Evolutionary conservation across 192 early-diverging fungal genomes (phyloP).

Genomic region (Coemansia sp.): DNA sequence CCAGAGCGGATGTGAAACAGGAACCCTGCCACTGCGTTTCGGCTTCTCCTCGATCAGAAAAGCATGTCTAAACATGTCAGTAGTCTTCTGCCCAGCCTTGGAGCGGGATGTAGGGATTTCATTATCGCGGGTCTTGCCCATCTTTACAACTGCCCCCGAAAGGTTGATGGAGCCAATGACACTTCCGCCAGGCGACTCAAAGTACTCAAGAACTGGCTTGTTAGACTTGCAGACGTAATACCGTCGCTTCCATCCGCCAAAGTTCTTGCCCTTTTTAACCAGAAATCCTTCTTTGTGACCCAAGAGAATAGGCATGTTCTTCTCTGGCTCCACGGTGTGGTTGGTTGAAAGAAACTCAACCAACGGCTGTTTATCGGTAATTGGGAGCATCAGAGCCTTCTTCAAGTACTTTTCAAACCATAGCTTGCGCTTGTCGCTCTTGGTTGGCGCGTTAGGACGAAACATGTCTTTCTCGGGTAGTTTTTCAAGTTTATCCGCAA

Average conservation of each 20-base stretch:
- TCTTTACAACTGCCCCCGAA: slow-evolving; percentile 62
- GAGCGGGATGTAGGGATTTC: slow-evolving; percentile 16
- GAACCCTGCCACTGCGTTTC: slow-evolving; percentile 63
- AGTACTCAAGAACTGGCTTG: slow-evolving; percentile 74
- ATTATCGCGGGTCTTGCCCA: slow-evolving; percentile 29
- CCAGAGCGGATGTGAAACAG: slow-evolving; percentile 76
- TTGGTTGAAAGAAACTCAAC: slow-evolving; percentile 78
- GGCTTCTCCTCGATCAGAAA: slow-evolving; percentile 81
- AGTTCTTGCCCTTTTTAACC: slow-evolving; percentile 92
- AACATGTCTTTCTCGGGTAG: slow-evolving; percentile 86
- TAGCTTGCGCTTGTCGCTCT: slow-evolving; percentile 84
- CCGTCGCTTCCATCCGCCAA: slow-evolving; percentile 95
- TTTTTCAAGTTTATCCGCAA: slow-evolving; percentile 64
- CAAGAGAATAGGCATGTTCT: slow-evolving; percentile 55
- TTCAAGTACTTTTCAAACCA: slow-evolving; percentile 85
- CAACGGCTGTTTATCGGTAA: slow-evolving; percentile 64
- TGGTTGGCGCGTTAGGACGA: slow-evolving; percentile 75
- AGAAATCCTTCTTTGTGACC: slow-evolving; percentile 83
- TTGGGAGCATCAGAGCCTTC: slow-evolving; percentile 61
- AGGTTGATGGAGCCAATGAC: slow-evolving; percentile 74
- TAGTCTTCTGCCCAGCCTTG: slow-evolving; percentile 47
- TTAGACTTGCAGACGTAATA: slow-evolving; percentile 74
- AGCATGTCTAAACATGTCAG: slow-evolving; percentile 75
- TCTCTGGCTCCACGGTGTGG: slow-evolving; percentile 56
- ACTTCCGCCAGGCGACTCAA: slow-evolving; percentile 75